A percentile compares a stretch with the other conserved stretches of the same genome.
These are phyloP conservation scores for Exidia glandulosa DNA, from an alignment of 768 basidiomycete species.

Conservation along the genomic window DNA sequence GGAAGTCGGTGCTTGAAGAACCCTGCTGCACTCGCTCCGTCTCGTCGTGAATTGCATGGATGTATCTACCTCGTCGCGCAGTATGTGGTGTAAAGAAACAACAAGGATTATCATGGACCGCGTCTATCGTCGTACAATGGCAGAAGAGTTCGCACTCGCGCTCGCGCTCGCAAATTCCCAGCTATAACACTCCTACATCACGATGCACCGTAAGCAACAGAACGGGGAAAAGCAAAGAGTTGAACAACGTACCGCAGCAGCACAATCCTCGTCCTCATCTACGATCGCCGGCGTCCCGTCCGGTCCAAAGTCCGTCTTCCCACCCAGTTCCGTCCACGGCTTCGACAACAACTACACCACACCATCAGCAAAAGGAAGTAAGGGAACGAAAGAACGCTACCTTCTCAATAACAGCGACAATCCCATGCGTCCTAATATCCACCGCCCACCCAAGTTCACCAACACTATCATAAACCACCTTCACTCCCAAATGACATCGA, in stretches of 20 bases:
- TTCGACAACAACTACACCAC: constrained; percentile 37
- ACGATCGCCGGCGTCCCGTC: constrained; percentile 32
- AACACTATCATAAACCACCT: constrained; percentile 79
- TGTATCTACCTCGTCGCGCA: too few relatives aligned
- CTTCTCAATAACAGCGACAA: constrained; percentile 59
- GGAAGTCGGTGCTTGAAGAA: too few relatives aligned
- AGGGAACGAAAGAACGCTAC: too few relatives aligned
- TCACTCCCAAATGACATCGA: constrained; percentile 77
- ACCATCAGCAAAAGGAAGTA: constrained; percentile 6
- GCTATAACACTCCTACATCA: constrained; percentile 65
- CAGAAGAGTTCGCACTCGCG: too few relatives aligned
- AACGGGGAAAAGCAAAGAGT: too few relatives aligned
- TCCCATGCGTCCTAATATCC: constrained; percentile 58
- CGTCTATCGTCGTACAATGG: too few relatives aligned
- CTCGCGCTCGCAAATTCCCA: constrained; percentile 66
- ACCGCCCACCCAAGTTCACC: constrained; percentile 70
- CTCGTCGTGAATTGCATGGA: too few relatives aligned
- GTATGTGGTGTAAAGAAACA: too few relatives aligned
- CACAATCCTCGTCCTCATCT: constrained; percentile 50
- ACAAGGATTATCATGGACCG: too few relatives aligned
- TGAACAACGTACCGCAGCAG: constrained; percentile 28
- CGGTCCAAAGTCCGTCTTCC: constrained; percentile 11
- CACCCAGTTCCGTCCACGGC: constrained; percentile 24
- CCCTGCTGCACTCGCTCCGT: too few relatives aligned
- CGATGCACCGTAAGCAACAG: too few relatives aligned